A percentile compares a stretch with the other conserved stretches of the same genome.
Conservation (phyloP, 2,329 filamentous ascomycete genomes). For the Epichloe sylvatica region DNA sequence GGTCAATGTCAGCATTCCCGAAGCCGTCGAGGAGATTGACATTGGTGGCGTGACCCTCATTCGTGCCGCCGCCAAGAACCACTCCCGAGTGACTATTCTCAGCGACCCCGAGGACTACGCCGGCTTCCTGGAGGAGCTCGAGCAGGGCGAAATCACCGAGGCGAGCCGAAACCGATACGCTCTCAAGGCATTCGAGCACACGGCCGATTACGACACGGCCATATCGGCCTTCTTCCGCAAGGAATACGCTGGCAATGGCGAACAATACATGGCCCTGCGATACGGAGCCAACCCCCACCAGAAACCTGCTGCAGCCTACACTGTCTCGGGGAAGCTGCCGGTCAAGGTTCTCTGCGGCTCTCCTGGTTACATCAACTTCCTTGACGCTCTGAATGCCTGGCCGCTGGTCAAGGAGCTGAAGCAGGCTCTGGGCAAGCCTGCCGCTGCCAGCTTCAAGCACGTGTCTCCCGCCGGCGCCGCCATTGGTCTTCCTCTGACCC, state of each 20-base stretch:
- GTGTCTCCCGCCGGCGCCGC: slow-evolving; percentile 93
- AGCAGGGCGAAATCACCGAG: slow-evolving; percentile 74
- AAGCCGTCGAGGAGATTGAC: slow-evolving; percentile 97
- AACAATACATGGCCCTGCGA: slow-evolving; percentile 71
- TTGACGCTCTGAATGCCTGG: slow-evolving; percentile 95
- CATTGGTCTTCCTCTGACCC: slow-evolving; percentile 74
- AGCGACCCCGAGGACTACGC: slow-evolving; percentile 90
- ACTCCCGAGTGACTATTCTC: slow-evolving; percentile 86
- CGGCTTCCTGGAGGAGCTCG: slow-evolving; percentile 82
- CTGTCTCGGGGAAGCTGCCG: slow-evolving; percentile 58
- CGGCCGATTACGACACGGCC: slow-evolving; percentile 86
- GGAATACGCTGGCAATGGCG: slow-evolving; percentile 77
- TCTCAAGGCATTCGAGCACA: slow-evolving; percentile 96
- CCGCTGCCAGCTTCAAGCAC: slow-evolving; percentile 97
- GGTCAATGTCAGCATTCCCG: slow-evolving; percentile 89
- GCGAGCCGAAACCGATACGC: slow-evolving; percentile 77
- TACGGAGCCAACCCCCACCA: slow-evolving; percentile 98
- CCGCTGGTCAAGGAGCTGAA: slow-evolving; percentile 92
- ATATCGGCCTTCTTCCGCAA: slow-evolving; percentile 97
- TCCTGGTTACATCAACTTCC: slow-evolving; percentile 92
- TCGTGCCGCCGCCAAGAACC: slow-evolving; percentile 95
- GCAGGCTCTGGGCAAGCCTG: slow-evolving; percentile 71
- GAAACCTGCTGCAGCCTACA: slow-evolving; percentile 83
- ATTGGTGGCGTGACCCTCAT: slow-evolving; percentile 96
- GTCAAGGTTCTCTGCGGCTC: slow-evolving; percentile 86